Base-by-base conservation (phyloP, 2,329 filamentous ascomycete species). In the Arachnomyces sp. region DNA sequence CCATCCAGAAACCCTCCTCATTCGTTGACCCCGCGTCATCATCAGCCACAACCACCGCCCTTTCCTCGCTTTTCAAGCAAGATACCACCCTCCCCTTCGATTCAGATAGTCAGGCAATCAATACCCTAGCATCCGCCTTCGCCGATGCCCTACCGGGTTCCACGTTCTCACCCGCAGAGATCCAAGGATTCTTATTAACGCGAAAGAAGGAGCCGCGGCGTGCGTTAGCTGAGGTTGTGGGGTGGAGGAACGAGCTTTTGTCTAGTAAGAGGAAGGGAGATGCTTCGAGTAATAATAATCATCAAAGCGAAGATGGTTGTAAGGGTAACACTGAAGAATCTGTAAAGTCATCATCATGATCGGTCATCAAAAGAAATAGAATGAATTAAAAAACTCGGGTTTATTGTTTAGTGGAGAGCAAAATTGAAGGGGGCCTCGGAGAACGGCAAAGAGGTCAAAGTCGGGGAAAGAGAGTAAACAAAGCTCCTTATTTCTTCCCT, bases 121-220 rank as follows among this genome's bases (percentile, higher is more conserved):
- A 60, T 11, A 46, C 46, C 3, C 55, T 74, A 41, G 69, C 71
- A 2, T 44, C 56, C 2, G 44, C 60, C 1, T 77, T 76, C 48
- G 67, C 72, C 0, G 49, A 53, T 1, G 40, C 51, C 14, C 41
- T 76, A 6, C 71, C 72, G 0, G 68, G 72, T 37, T 52, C 56
- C 8, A 62, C 46, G 1, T 73, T 75, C 44, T 69, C 68, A 3
- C 73, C 73, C 0, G 72, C 73, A 1, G 72, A 77, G 49, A 64
- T 76, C 13, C 73, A 76, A 49, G 70, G 71, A 8, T 73, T 69
- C 44, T 53, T 77, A 29, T 59, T 77, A 12, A 40, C 39, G 9
- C 39, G 39, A 28, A 40, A 40, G 33, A 71, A 67, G 39, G 63
- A 69, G 32, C 71, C 73, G 2, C 43, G 49, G 6, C 53, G 58